Base-by-base conservation (phyloP, 2,329 filamentous ascomycete species). In the Calonectria ilicicola region DNA sequence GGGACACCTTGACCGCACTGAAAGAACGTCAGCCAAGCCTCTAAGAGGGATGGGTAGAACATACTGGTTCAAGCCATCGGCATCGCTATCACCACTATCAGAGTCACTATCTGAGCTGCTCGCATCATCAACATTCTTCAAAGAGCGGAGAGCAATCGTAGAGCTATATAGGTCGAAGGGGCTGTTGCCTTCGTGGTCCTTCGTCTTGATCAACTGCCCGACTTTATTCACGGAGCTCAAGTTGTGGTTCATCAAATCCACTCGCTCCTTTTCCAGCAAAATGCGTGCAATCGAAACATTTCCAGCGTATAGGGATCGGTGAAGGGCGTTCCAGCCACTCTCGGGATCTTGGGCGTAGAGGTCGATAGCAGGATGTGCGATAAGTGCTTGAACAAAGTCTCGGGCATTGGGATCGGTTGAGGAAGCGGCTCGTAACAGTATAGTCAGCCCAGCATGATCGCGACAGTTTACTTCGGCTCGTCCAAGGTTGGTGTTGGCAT, bases 261-360 rank as follows among this genome's bases (percentile, higher is more conserved):
- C 90, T 26, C 92, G 88, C 81, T 98, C 96, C 76, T 93, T 93
- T 65, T 93, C 91, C 75, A 99, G 87, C 38, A 99, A 91, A 23
- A 95, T 87, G 58, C 95, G 92, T 3, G 97, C 97, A 76, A 98
- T 93, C 8, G 94, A 92, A 64, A 97, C 91, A 80, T 98, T 98
- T 58, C 96, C 96, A 78, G 93, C 92, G 82, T 98, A 98, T 49
- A 98, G 88, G 9, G 96, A 95, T 78, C 97, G 91, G 81, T 99
- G 97, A 46, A 99, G 88, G 44, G 96, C 93, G 73, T 98, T 99
- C 97, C 97, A 99, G 53, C 96, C 96, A 83, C 94, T 98, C 83
- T 99, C 97, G 9, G 88, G 87, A 83, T 99, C 97, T 82, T 98
- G 96, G 2, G 90, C 87, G 80, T 98, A 97, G 10, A 98, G 86